These are phyloP conservation scores for Naganishia liquefaciens DNA, from an alignment of 1,284 basidiomycete species.

Conservation along the genomic window DNA sequence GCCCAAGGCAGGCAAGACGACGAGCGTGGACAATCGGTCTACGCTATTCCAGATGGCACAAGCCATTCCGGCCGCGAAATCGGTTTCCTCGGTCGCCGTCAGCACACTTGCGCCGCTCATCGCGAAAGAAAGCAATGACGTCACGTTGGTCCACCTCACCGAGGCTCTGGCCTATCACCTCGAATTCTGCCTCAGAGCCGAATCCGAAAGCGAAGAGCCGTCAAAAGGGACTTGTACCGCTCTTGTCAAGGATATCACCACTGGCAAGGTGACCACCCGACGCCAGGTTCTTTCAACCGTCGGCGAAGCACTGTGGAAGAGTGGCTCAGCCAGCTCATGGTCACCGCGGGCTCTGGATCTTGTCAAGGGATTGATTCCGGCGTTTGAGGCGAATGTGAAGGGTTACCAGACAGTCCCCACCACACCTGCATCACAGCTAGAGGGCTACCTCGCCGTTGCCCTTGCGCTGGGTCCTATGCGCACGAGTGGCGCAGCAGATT, in stretches of 20 bases:
- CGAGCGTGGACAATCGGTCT: slow-evolving; percentile 80
- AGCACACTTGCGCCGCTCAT: slow-evolving; percentile 64
- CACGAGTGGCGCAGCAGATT: slow-evolving; percentile 15
- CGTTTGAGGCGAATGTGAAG: slow-evolving; percentile 71
- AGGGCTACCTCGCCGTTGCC: slow-evolving; percentile 77
- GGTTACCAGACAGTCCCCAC: slow-evolving; percentile 56
- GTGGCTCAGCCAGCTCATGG: slow-evolving; percentile 50
- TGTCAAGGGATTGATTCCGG: slow-evolving; percentile 61
- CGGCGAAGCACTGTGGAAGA: slow-evolving; percentile 59
- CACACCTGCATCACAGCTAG: slow-evolving; percentile 65
- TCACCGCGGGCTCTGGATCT: slow-evolving; percentile 55
- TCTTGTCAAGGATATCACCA: slow-evolving; percentile 70
- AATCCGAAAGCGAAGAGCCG: slow-evolving; percentile 52
- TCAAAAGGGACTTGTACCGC: slow-evolving; percentile 55
- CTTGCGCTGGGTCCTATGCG: slow-evolving; percentile 65
- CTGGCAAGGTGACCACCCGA: slow-evolving; percentile 60
- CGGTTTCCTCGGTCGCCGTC: slow-evolving; percentile 61
- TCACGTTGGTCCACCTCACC: slow-evolving; percentile 62
- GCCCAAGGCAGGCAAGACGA: slow-evolving; percentile 77
- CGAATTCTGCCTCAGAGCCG: slow-evolving; percentile 58
- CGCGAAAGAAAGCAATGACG: slow-evolving; percentile 73
- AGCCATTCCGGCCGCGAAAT: slow-evolving; percentile 59
- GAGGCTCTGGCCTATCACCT: slow-evolving; percentile 65
- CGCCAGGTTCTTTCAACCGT: slow-evolving; percentile 61
- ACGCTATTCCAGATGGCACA: slow-evolving; percentile 75